Evolutionary conservation across 345 rosid species (phyloP).

Genomic region (Nephelium lappaceum): DNA sequence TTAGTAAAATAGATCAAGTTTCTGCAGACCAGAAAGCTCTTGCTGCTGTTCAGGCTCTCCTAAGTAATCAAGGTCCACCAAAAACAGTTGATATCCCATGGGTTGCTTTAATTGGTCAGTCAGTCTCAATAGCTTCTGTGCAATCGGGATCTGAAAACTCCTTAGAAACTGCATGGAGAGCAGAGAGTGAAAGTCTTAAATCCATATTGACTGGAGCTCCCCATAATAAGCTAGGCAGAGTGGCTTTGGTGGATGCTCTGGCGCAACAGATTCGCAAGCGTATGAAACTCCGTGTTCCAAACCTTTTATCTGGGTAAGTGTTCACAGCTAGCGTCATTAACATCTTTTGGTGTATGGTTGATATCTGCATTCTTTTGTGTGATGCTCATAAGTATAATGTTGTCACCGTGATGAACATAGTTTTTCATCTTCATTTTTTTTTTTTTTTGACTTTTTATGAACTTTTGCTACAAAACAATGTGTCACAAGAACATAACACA

Average conservation of each 20-base stretch:
- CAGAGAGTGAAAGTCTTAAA: conserved; percentile 78
- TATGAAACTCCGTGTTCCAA: conserved; percentile 77
- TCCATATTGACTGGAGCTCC: conserved; percentile 76
- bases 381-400: neutral
- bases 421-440: neutral
- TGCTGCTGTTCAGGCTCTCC: conserved; percentile 74
- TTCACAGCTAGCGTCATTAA: neutral
- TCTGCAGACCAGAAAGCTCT: conserved; percentile 65
- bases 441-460: neutral
- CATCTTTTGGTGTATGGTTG: neutral
- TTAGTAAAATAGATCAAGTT: conserved; percentile 95
- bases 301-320: conserved; percentile 67
- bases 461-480: neutral
- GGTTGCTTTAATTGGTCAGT: conserved; percentile 85
- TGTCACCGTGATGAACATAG: neutral
- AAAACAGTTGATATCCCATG: conserved; percentile 72
- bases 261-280: conserved; percentile 78
- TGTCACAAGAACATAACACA: neutral
- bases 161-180: conserved; percentile 80
- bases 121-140: conserved; percentile 73
- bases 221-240: conserved; percentile 71
- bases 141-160: conserved; percentile 78
- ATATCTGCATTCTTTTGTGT: neutral
- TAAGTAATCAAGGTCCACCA: conserved; percentile 73
- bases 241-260: conserved; percentile 75